Evolutionary conservation across 1,139 yeast species (phyloP), one percentile per base, ranked within the genome.

Genomic region (Candida dubliniensis): DNA sequence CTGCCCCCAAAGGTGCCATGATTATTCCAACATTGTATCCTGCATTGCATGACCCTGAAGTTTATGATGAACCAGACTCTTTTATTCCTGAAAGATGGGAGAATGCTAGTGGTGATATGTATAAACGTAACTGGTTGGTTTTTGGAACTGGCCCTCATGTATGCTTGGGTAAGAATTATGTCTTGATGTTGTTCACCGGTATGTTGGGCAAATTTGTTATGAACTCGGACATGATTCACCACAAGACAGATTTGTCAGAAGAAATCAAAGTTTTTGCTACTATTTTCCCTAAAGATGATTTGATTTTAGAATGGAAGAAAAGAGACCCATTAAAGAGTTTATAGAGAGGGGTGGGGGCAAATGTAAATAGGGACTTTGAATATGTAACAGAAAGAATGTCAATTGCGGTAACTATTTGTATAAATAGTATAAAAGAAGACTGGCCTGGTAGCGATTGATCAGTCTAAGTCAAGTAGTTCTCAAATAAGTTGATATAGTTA

Each of bases 141-240:
- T 93, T 93, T 59, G 99, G 99, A 49, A 84, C 96, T 44, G 99
- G 99, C 47, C 93, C 97, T 12, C 99, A 93, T 61, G 91, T 86
- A 48, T 93, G 99, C 69, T 74, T 93, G 55, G 99, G 99, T 56
- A 95, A 89, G 72, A 87, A 84, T 50, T 93, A 91, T 61, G 99
- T 93, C 47, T 76, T 87, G 80, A 84, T 89, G 81, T 80, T 91
- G 54, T 85, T 93, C 66, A 84, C 95, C 14, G 90, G 88, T 37
- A 75, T 91, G 76, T 80, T 93, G 62, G 99, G 99, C 61, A 91
- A 91, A 66, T 90, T 87, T 46, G 77, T 87, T 35, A 67, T 93
- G 80, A 71, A 79, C 55, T 77, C 91, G 45, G 93, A 93, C 64
- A 80, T 93, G 70, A 68, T 78, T 49, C 99, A 93, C 64, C 80